Conservation (phyloP, 441 rosid species). For the Gossypium davidsonii region DNA sequence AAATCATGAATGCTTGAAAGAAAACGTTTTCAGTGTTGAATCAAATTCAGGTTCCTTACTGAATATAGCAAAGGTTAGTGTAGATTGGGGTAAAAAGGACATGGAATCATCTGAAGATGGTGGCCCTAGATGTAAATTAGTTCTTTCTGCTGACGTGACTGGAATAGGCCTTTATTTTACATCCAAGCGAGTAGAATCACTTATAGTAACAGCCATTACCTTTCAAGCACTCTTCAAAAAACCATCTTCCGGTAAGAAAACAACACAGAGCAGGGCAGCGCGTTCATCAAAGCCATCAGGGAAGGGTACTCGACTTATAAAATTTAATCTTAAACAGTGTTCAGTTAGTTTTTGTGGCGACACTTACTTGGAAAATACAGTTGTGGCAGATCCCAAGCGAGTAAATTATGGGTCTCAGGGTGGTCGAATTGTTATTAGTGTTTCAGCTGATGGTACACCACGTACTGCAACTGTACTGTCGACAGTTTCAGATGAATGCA, state of each 20-base stretch:
- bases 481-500: constrained; percentile 48
- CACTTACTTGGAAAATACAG: constrained; percentile 56
- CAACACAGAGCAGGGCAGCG: constrained; percentile 40
- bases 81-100: constrained; percentile 91
- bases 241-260: constrained; percentile 52
- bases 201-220: constrained; percentile 66
- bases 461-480: constrained; percentile 73
- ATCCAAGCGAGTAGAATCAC: constrained; percentile 70
- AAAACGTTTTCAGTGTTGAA: constrained; percentile 71
- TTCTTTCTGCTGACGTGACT: constrained; percentile 78
- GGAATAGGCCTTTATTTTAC: constrained; percentile 73
- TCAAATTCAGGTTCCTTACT: constrained; percentile 86
- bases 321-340: constrained; percentile 75
- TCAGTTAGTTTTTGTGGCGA: constrained; percentile 68
- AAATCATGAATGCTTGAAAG: constrained; percentile 80
- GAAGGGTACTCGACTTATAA: constrained; percentile 73
- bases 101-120: constrained; percentile 58
- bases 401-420: constrained; percentile 99
- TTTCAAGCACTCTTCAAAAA: constrained; percentile 65
- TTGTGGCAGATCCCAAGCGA: constrained; percentile 86
- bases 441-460: constrained; percentile 71
- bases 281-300: constrained; percentile 63
- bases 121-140: constrained; percentile 56
- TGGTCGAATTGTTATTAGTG: constrained; percentile 63
- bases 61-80: constrained; percentile 80